phyloP scores from a whole-genome alignment of 2,329 filamentous ascomycete species.

The Chrysoporthe deuterocubensis region DNA sequence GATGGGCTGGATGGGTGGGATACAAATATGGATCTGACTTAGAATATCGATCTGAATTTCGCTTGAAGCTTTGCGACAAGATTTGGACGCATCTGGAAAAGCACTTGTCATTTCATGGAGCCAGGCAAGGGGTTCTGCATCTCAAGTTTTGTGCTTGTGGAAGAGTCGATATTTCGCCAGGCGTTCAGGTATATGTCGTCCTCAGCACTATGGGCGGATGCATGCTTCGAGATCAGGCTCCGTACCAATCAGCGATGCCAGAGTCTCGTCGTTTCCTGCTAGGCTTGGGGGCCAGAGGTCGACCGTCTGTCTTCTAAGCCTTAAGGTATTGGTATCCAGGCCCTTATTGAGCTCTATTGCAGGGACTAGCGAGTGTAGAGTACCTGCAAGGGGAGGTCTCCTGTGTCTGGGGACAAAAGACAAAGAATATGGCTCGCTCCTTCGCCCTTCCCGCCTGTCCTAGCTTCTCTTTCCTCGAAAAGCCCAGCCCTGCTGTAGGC shows the following conservation, averaged over 20 bases:
- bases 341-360: background rate
- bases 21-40: conserved; percentile 30
- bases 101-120: background rate
- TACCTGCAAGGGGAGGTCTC: background rate
- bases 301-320: background rate
- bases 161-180: background rate
- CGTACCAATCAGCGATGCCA: background rate
- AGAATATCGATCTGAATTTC: background rate
- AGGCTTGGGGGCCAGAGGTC: background rate
- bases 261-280: background rate
- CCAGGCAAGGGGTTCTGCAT: background rate
- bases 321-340: background rate
- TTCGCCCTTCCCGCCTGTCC: background rate
- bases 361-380: too few species aligned
- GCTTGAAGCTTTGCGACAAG: background rate
- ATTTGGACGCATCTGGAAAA: background rate
- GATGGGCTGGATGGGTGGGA: conserved; percentile 45
- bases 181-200: background rate
- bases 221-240: background rate
- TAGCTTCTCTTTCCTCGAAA: too few species aligned
- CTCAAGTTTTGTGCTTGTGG: background rate
- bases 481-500: background rate
- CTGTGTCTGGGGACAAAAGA: background rate
- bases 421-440: background rate
- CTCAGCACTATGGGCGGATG: background rate